Evolutionary conservation across 805 yeast species (phyloP).

Genomic region (Cyberlindnera saturnus): DNA sequence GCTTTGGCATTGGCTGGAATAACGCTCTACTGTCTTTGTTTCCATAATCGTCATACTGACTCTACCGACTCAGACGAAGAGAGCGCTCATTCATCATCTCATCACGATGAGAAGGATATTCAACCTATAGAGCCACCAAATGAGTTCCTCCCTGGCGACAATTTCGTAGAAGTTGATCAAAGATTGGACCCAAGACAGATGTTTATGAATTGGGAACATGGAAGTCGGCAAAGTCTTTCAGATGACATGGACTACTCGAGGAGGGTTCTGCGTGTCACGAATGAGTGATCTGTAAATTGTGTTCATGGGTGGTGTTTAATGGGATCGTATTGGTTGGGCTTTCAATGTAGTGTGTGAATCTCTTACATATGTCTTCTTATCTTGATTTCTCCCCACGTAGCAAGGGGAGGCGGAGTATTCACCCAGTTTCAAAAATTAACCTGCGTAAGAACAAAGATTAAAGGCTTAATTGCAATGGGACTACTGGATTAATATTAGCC

Average conservation of each 20-base stretch:
- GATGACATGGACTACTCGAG: constrained; percentile 56
- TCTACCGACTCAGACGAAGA: constrained; percentile 11
- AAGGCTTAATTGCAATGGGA: too few species aligned
- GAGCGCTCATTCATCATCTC: constrained; percentile 6
- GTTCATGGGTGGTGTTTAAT: background rate
- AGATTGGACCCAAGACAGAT: constrained; percentile 53
- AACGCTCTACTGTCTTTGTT: constrained; percentile 39
- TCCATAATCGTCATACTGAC: constrained; percentile 15
- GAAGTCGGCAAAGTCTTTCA: constrained; percentile 39
- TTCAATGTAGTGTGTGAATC: too few species aligned
- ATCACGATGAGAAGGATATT: constrained; percentile 10
- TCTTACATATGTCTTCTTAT: too few species aligned
- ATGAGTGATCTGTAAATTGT: constrained; percentile 18
- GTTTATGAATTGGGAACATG: constrained; percentile 42
- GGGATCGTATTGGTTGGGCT: too few species aligned
- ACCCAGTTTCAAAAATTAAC: too few species aligned
- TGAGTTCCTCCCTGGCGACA: constrained; percentile 6
- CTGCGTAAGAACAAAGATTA: too few species aligned
- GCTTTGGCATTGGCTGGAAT: constrained; percentile 38
- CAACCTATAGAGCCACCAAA: background rate
- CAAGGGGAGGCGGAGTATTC: too few species aligned
- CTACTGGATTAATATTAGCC: too few species aligned
- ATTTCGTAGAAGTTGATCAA: constrained; percentile 43
- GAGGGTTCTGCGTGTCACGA: constrained; percentile 49
- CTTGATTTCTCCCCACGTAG: too few species aligned